Evolutionary conservation across 768 basidiomycete species (phyloP).

Genomic region (Termitomyces sp.): DNA sequence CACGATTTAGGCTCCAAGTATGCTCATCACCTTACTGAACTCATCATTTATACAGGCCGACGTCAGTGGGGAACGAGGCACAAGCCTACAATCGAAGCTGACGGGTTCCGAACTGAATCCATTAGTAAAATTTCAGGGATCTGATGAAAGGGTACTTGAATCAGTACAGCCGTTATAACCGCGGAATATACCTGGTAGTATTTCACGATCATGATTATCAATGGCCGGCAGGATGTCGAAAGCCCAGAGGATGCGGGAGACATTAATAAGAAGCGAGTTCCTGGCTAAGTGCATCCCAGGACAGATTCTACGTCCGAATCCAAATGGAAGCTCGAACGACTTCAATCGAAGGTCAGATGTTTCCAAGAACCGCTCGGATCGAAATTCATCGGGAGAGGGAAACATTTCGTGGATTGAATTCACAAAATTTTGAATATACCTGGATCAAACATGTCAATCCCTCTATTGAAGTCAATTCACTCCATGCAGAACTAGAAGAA

Average conservation of each 20-base stretch:
- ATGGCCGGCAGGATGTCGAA: conserved; percentile 26
- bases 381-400: conserved; percentile 7
- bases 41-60: conserved; percentile 21
- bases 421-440: neutral
- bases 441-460: conserved; percentile 13
- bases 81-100: conserved; percentile 26
- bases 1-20: neutral
- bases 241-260: conserved; percentile 32
- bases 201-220: conserved; percentile 1
- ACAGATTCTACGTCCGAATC: conserved; percentile 38
- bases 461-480: neutral
- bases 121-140: conserved; percentile 27
- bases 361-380: conserved; percentile 20
- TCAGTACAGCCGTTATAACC: neutral
- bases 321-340: conserved; percentile 26
- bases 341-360: conserved; percentile 2
- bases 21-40: conserved; percentile 9
- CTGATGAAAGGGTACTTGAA: conserved; percentile 5
- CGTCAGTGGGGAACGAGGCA: conserved; percentile 20
- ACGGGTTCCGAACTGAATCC: conserved; percentile 32
- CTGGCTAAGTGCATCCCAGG: conserved; percentile 32
- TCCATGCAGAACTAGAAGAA: neutral
- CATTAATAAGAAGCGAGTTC: conserved; percentile 29
- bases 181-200: conserved; percentile 9
- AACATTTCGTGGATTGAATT: neutral